Conservation (phyloP, 176 grass and related monocot genomes). For the Oropetium thomaeum region DNA sequence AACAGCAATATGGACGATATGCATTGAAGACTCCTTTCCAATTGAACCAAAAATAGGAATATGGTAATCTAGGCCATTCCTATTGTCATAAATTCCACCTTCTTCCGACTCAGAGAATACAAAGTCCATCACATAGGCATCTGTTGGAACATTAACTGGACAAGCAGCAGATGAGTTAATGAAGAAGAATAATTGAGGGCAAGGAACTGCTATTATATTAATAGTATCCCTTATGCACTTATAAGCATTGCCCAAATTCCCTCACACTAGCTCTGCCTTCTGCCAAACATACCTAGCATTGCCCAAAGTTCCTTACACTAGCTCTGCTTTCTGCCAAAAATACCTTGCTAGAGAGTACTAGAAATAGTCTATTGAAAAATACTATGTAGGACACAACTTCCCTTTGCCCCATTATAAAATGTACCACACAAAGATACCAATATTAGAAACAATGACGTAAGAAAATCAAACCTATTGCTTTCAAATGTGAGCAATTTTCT, state of each 20-base stretch:
- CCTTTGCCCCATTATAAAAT: neutral
- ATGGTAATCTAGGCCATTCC: conserved; percentile 77
- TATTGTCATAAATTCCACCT: conserved; percentile 88
- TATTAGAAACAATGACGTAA: conserved; percentile 10
- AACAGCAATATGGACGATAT: conserved; percentile 84
- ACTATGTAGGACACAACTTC: neutral
- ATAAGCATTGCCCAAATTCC: neutral
- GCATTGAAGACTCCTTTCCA: conserved; percentile 66
- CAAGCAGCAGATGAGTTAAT: conserved; percentile 24
- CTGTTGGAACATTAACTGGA: conserved; percentile 65
- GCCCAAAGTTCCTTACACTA: neutral
- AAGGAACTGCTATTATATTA: neutral
- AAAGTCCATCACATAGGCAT: conserved; percentile 96
- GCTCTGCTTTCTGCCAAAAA: neutral
- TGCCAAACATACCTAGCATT: neutral
- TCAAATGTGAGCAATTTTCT: conserved; percentile 59
- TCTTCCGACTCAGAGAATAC: conserved; percentile 94
- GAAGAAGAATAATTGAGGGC: neutral
- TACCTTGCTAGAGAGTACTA: neutral
- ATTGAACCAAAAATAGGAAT: conserved; percentile 67
- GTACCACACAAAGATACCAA: neutral
- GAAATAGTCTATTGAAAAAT: neutral
- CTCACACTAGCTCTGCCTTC: neutral
- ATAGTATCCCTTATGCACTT: too few species aligned
- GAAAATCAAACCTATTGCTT: conserved; percentile 66